Evolutionary conservation across 1,139 yeast genomes (phyloP).

Genomic region (Candida frijolesensis): DNA sequence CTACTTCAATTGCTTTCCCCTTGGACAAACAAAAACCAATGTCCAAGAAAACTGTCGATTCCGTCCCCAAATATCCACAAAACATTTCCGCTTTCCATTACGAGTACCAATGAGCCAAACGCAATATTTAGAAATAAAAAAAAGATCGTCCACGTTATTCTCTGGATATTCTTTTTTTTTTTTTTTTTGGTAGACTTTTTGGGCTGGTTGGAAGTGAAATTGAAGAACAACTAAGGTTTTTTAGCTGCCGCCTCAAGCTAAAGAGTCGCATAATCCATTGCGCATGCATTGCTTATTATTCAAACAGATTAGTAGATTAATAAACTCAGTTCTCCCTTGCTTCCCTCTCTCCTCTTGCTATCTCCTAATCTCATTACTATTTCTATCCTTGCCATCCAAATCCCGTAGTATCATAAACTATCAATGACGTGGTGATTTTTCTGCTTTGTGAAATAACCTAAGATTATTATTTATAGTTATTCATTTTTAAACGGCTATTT

Average conservation of each 20-base stretch:
- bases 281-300: background rate
- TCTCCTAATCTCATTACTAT: too few species aligned
- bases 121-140: too few species aligned
- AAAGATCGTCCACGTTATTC: too few species aligned
- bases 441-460: too few species aligned
- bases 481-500: too few species aligned
- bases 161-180: background rate
- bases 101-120: too few species aligned
- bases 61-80: background rate
- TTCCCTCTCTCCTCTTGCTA: background rate
- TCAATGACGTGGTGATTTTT: too few species aligned
- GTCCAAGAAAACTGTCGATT: background rate
- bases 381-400: too few species aligned
- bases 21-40: too few species aligned
- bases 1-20: too few species aligned
- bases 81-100: background rate
- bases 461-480: too few species aligned
- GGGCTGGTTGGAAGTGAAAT: background rate
- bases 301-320: background rate
- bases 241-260: background rate
- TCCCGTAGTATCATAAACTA: too few species aligned
- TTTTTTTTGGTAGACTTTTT: background rate
- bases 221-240: background rate
- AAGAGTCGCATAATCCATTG: background rate
- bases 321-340: background rate